Percentiles rank a stretch among this genome's conserved stretches.
These are phyloP conservation scores for Aphanocladium album DNA, from an alignment of 2,329 filamentous ascomycete genomes.

Conservation along the genomic window DNA sequence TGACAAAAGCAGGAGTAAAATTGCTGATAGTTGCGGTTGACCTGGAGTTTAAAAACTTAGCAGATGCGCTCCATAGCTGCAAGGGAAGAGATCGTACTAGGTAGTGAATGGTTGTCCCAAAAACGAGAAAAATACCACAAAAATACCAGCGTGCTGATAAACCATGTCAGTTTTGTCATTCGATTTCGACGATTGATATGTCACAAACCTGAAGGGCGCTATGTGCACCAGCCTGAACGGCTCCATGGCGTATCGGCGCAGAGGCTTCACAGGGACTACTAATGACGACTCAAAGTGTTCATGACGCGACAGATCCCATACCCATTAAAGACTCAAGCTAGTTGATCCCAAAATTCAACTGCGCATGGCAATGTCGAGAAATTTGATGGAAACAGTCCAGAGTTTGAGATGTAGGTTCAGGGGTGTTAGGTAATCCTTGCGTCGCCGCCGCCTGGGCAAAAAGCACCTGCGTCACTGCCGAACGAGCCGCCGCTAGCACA, in stretches of 20 bases:
- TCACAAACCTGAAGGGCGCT: slow-evolving; percentile 4
- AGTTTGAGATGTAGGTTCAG: slow-evolving; percentile 4
- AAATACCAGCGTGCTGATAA: background rate
- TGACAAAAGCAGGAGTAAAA: slow-evolving; percentile 4
- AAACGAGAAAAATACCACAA: slow-evolving; percentile 45
- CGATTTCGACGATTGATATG: background rate
- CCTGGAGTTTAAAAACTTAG: slow-evolving; percentile 29
- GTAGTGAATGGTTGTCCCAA: slow-evolving; percentile 43
- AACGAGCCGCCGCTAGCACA: background rate
- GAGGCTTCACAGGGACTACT: background rate
- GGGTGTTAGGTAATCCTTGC: slow-evolving; percentile 12
- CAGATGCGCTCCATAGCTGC: background rate
- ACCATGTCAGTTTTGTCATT: background rate
- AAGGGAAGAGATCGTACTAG: slow-evolving; percentile 31
- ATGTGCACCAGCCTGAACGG: background rate
- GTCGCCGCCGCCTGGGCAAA: background rate
- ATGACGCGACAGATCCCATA: background rate
- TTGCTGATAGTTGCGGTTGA: slow-evolving; percentile 40
- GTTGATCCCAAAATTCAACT: background rate
- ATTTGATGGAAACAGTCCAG: background rate
- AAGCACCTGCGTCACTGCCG: slow-evolving; percentile 5
- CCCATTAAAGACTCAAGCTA: background rate
- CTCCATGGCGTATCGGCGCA: background rate
- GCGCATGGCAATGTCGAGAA: background rate
- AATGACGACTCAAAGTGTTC: background rate